phyloP scores from a whole-genome alignment of 2,329 filamentous ascomycete genomes.

The Sclerotiophoma versabilis region DNA sequence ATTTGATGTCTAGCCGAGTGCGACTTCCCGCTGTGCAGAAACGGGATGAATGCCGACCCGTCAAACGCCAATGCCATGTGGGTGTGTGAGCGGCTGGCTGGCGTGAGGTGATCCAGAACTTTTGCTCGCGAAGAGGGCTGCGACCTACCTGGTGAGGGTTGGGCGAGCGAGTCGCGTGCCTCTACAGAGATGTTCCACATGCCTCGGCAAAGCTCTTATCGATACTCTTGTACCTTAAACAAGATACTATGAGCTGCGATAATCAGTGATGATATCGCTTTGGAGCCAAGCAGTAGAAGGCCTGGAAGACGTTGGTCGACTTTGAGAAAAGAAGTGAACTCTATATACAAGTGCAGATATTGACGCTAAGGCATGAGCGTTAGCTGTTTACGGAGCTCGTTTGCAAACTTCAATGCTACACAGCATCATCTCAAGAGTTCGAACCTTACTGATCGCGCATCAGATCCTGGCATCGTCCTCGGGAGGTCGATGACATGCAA shows the following conservation, averaged over 20 bases:
- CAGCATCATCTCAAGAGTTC: not conserved
- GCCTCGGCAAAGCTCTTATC: not conserved
- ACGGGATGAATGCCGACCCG: conserved; percentile 9
- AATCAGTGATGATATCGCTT: not conserved
- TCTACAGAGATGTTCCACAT: not conserved
- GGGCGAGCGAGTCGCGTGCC: not conserved
- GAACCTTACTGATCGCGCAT: not conserved
- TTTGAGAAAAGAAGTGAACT: not conserved
- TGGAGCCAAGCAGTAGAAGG: not conserved
- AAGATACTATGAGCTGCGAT: not conserved
- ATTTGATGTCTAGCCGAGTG: conserved; percentile 8
- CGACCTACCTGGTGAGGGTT: not conserved
- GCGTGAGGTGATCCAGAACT: conserved; percentile 2
- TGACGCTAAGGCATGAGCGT: not conserved
- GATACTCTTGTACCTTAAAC: not conserved
- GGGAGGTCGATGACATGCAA: too few relatives aligned
- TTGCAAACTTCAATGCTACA: not conserved
- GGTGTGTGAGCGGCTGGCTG: conserved; percentile 1
- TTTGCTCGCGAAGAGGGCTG: not conserved
- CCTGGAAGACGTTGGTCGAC: not conserved
- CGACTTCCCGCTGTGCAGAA: conserved; percentile 12
- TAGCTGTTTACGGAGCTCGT: not conserved
- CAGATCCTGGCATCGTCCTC: not conserved
- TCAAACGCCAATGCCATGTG: conserved; percentile 11
- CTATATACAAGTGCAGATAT: not conserved